Evolutionary conservation across 2,329 filamentous ascomycete species (phyloP), one percentile per base, ranked within the genome.

Genomic region (Drechslerella stenobrocha): DNA sequence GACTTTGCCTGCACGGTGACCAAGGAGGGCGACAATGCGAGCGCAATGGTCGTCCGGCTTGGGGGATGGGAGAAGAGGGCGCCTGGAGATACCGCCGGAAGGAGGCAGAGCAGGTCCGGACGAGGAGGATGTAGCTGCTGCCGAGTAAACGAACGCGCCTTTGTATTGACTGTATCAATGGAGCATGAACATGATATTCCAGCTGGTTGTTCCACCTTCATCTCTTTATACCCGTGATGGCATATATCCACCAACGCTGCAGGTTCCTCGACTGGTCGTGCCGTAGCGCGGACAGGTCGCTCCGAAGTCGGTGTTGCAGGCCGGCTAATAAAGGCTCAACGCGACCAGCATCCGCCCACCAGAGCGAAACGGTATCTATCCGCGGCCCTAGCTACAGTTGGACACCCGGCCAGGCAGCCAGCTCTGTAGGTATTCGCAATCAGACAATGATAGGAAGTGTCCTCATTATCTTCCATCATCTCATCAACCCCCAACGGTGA

Each of bases 1-100:
- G 84, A 84, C 58, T 96, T 93, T 76, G 90, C 92, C 0, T 93
- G 89, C 0, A 93, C 97, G 77, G 88, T 96, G 2, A 86, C 83
- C 23, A 80, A 71, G 13, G 76, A 77, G 61, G 85, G 85, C 7
- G 85, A 88, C 74, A 88, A 88, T 73, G 84, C 85, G 3, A 88
- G 85, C 0, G 87, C 84, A 71, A 78, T 87, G 48, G 84, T 87
- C 8, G 82, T 87, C 23, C 78, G 85, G 47, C 79, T 88, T 0
- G 85, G 85, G 20, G 85, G 85, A 4, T 87, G 85, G 85, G 85
- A 87, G 76, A 79, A 85, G 59, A 81, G 89, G 67, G 84, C 81
- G 48, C 91, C 97, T 75, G 93, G 93, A 2, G 93, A 93, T 91
- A 87, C 77, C 84, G 90, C 76, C 85, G 83, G 74, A 81, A 84